Conservation (phyloP, 1,284 basidiomycete genomes). For the Apiotrichum gamsii region DNA sequence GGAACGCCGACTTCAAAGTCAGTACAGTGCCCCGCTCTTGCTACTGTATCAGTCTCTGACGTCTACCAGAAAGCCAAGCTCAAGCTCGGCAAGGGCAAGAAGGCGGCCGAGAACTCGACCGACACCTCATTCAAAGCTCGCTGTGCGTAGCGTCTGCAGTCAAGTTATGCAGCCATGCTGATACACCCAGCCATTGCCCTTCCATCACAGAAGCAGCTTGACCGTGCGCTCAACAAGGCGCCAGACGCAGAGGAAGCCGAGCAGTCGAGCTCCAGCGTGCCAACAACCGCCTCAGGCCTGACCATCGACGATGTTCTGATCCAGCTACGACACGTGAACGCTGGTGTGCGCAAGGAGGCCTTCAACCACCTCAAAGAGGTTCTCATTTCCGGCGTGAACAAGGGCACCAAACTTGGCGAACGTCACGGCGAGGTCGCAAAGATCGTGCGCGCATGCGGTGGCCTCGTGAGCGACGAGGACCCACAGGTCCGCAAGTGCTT, state of each 20-base stretch:
- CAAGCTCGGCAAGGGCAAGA: slow-evolving; percentile 93
- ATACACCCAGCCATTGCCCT: slow-evolving; percentile 68
- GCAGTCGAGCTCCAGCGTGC: slow-evolving; percentile 51
- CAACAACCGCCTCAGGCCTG: slow-evolving; percentile 69
- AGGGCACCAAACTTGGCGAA: slow-evolving; percentile 49
- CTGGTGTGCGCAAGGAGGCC: slow-evolving; percentile 69
- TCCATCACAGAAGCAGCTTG: slow-evolving; percentile 63
- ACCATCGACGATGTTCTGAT: slow-evolving; percentile 71
- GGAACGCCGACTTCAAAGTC: slow-evolving; percentile 80
- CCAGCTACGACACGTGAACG: slow-evolving; percentile 77
- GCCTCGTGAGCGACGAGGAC: slow-evolving; percentile 71
- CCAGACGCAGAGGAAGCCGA: slow-evolving; percentile 49
- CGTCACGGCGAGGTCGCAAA: slow-evolving; percentile 53
- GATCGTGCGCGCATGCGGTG: slow-evolving; percentile 62
- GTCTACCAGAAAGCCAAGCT: slow-evolving; percentile 77
- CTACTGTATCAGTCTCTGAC: too few species aligned
- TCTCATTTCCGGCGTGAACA: slow-evolving; percentile 58
- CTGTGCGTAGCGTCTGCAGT: slow-evolving; percentile 52
- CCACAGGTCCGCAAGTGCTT: slow-evolving; percentile 49
- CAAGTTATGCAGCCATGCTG: slow-evolving; percentile 15
- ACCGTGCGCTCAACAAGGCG: slow-evolving; percentile 28
- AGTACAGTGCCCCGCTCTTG: too few species aligned
- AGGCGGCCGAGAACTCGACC: slow-evolving; percentile 71
- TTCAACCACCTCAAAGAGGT: slow-evolving; percentile 76
- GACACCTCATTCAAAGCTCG: slow-evolving; percentile 94